Evolutionary conservation across 2,329 filamentous ascomycete species (phyloP).

Genomic region (Fusarium gaditjirri): DNA sequence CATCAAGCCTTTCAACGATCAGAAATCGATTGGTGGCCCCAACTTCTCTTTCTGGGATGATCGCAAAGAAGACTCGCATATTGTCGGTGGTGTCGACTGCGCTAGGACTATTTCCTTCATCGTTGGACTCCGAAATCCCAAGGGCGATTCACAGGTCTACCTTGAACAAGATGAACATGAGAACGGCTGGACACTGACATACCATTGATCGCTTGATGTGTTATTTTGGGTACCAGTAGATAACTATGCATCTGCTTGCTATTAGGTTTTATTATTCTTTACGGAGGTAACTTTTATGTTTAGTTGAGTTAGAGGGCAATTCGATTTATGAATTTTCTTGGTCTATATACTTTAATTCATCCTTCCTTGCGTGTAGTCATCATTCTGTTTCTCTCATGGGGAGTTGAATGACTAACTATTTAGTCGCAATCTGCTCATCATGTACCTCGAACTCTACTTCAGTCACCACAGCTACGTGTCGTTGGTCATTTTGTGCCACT

Average conservation of each 20-base stretch:
- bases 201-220: not conserved
- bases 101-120: conserved; percentile 44
- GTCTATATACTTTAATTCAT: too few relatives aligned
- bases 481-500: not conserved
- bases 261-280: not conserved
- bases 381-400: not conserved
- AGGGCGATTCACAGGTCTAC: conserved; percentile 43
- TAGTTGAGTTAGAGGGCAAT: not conserved
- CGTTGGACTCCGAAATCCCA: conserved; percentile 32
- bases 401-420: fast-evolving
- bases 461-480: not conserved
- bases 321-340: not conserved
- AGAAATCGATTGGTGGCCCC: conserved; percentile 23
- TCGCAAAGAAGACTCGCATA: conserved; percentile 24
- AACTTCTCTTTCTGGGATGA: conserved; percentile 49
- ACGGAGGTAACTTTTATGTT: too few relatives aligned
- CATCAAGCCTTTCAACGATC: conserved; percentile 39
- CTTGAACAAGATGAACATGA: conserved; percentile 44
- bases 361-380: too few relatives aligned
- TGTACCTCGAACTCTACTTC: not conserved
- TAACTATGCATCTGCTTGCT: not conserved
- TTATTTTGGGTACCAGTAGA: too few relatives aligned
- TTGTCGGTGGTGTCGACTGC: conserved; percentile 41
- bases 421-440: fast-evolving
- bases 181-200: conserved; percentile 45